Conservation (phyloP, 1,284 basidiomycete genomes). For the Amylostereum areolatum region DNA sequence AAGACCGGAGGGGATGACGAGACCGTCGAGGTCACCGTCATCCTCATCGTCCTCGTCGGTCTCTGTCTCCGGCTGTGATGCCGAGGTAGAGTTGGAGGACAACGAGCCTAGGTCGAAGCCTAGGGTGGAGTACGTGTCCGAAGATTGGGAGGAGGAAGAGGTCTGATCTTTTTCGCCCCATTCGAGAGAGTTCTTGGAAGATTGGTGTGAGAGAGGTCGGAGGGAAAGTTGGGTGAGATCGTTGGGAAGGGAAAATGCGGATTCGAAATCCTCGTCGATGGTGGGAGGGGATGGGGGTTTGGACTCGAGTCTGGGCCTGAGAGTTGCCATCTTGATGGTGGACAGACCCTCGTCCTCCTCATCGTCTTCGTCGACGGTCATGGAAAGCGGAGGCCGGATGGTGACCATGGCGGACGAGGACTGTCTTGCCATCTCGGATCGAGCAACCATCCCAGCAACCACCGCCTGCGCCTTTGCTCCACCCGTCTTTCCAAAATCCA, state of each 20-base stretch:
- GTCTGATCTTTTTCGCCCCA: conserved; percentile 81
- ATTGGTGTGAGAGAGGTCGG: conserved; percentile 63
- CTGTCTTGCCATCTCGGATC: conserved; percentile 22
- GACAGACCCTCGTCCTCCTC: conserved; percentile 75
- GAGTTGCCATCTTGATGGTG: conserved; percentile 65
- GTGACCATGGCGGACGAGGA: conserved; percentile 42
- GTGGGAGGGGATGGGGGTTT: conserved; percentile 23
- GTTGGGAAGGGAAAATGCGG: conserved; percentile 69
- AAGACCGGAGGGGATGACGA: conserved; percentile 66
- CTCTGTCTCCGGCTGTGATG: conserved; percentile 63
- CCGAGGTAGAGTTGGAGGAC: conserved; percentile 63
- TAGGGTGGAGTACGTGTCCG: conserved; percentile 72
- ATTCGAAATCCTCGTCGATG: conserved; percentile 68
- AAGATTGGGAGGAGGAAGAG: conserved; percentile 68
- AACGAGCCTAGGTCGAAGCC: conserved; percentile 67
- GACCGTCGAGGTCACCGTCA: conserved; percentile 69
- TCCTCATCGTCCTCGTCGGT: conserved; percentile 63
- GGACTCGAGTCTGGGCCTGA: conserved; percentile 31
- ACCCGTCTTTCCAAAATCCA: conserved; percentile 57
- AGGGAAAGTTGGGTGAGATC: conserved; percentile 75
- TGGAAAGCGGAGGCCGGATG: conserved; percentile 55
- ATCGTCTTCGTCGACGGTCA: conserved; percentile 42
- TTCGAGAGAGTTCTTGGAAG: conserved; percentile 75
- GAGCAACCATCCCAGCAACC: conserved; percentile 29
- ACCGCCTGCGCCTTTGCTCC: conserved; percentile 41